Percentiles rank a stretch among this genome's conserved stretches.
Conservation (phyloP, 2,329 filamentous ascomycete genomes). For the Apiospora hydei region DNA sequence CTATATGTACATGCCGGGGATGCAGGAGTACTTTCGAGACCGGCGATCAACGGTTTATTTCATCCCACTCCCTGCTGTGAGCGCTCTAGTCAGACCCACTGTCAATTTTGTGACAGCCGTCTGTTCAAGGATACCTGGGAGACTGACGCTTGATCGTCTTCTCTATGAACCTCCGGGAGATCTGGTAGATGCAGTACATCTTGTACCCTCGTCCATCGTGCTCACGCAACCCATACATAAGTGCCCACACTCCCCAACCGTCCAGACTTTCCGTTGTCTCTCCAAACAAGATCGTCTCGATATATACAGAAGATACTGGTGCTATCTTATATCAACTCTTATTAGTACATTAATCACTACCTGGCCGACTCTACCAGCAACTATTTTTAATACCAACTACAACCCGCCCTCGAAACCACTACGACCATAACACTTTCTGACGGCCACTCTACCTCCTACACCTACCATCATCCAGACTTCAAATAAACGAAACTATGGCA, state of each 20-base stretch:
- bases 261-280: slow-evolving; percentile 38
- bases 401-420: slow-evolving; percentile 1
- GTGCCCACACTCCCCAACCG: slow-evolving; percentile 49
- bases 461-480: slow-evolving; percentile 37
- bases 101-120: slow-evolving; percentile 62
- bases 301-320: slow-evolving; percentile 28
- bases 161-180: slow-evolving; percentile 55
- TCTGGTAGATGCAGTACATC: slow-evolving; percentile 55
- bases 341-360: slow-evolving; percentile 20
- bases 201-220: slow-evolving; percentile 40
- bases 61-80: slow-evolving; percentile 50
- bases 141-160: slow-evolving; percentile 61
- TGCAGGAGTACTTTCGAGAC: slow-evolving; percentile 45
- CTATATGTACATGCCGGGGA: slow-evolving; percentile 48
- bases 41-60: slow-evolving; percentile 46
- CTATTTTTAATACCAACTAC: slow-evolving; percentile 21
- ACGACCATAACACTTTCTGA: background rate
- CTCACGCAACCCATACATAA: slow-evolving; percentile 53
- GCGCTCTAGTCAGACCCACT: slow-evolving; percentile 51
- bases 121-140: slow-evolving; percentile 55
- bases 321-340: slow-evolving; percentile 25
- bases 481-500: slow-evolving; percentile 50
- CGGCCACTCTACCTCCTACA: slow-evolving; percentile 27
- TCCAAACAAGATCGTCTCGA: slow-evolving; percentile 25
- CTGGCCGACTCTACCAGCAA: slow-evolving; percentile 16